Conservation (phyloP, 2,329 filamentous ascomycete species). For the Pyrenophora seminiperda region DNA sequence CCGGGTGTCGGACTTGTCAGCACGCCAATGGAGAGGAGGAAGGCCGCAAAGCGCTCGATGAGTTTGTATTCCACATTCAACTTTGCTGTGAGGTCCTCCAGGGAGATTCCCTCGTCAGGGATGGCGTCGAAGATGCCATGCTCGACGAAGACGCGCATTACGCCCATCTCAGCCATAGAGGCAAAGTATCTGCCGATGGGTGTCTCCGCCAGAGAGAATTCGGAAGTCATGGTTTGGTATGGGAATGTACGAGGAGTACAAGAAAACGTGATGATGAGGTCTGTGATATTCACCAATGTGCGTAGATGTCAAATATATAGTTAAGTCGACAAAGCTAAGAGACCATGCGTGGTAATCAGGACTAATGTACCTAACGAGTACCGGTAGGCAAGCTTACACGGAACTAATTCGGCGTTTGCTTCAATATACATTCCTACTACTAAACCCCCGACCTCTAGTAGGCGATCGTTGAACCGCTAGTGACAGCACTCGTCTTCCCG, state of each 20-base stretch:
- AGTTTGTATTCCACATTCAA: constrained; percentile 6
- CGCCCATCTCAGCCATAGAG: constrained; percentile 14
- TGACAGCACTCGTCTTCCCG: constrained; percentile 9
- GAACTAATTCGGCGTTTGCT: neutral
- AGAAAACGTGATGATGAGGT: neutral
- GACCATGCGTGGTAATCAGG: neutral
- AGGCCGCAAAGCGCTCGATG: constrained; percentile 7
- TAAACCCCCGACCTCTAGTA: neutral
- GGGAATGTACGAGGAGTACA: neutral
- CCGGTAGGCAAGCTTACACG: neutral
- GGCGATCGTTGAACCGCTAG: constrained; percentile 2
- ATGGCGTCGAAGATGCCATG: constrained; percentile 12
- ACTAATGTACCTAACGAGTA: neutral
- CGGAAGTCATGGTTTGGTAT: constrained; percentile 1
- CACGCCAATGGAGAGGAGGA: constrained; percentile 6
- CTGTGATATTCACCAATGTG: neutral
- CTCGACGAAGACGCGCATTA: constrained; percentile 12
- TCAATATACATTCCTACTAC: neutral
- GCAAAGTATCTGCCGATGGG: constrained; percentile 9
- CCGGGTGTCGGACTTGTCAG: constrained; percentile 4
- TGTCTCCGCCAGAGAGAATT: constrained; percentile 11
- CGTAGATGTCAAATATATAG: neutral
- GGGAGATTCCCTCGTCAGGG: constrained; percentile 8
- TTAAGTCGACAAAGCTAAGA: neutral
- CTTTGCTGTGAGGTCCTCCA: constrained; percentile 5